Conservation (phyloP, 768 basidiomycete species). For the Tricholoma hemisulphureum region DNA sequence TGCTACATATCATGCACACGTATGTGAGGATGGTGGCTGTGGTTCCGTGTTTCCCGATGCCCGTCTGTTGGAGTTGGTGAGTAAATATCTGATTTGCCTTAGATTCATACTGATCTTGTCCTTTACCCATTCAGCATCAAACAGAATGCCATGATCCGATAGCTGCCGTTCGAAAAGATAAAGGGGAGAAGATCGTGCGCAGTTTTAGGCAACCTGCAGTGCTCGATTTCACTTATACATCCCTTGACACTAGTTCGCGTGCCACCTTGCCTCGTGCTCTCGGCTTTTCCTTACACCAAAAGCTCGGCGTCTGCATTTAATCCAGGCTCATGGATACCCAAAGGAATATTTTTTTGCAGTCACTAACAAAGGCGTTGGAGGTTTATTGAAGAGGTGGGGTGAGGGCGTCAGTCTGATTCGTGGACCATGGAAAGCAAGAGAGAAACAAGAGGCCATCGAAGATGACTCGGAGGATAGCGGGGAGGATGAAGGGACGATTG, state of each 20-base stretch:
- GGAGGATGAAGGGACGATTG: constrained; percentile 24
- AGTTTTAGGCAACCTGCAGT: not conserved
- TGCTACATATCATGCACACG: constrained; percentile 79
- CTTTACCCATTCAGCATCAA: constrained; percentile 52
- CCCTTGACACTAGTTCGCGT: constrained; percentile 60
- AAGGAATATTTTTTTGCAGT: constrained; percentile 91
- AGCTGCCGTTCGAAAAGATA: constrained; percentile 69
- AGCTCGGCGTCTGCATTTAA: constrained; percentile 75
- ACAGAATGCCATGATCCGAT: constrained; percentile 89
- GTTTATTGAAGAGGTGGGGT: constrained; percentile 75
- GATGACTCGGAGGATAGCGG: constrained; percentile 29
- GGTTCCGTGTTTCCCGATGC: constrained; percentile 84
- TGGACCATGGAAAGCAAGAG: constrained; percentile 61
- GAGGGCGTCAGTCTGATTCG: constrained; percentile 81
- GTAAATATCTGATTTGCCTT: constrained; percentile 25
- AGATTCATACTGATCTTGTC: not conserved
- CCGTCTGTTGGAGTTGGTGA: constrained; percentile 73
- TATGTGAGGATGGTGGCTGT: constrained; percentile 70
- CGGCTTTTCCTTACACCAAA: constrained; percentile 71
- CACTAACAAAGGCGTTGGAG: constrained; percentile 88
- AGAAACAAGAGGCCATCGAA: constrained; percentile 23
- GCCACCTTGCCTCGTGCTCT: constrained; percentile 61
- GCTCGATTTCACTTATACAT: constrained; percentile 3
- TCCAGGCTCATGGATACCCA: constrained; percentile 78
- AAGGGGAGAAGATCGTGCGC: constrained; percentile 84